These are phyloP conservation scores for Stentor coeruleus DNA, from an alignment of 73 alveolate genomes.

Conservation along the genomic window DNA sequence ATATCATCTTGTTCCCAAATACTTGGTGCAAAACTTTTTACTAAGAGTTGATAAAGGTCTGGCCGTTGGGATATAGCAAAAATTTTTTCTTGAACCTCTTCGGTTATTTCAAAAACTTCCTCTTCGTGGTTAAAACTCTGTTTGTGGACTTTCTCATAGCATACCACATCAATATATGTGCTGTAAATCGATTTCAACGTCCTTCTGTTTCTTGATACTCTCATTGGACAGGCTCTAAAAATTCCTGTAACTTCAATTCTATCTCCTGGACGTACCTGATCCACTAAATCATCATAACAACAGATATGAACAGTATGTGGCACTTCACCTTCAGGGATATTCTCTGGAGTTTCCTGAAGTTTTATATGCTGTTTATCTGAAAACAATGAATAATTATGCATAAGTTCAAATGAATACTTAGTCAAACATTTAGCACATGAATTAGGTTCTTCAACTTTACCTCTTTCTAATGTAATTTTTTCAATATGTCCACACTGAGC, in stretches of 20 bases:
- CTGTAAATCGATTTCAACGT: conserved; percentile 81
- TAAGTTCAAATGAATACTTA: conserved; percentile 85
- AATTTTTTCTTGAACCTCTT: conserved; percentile 68
- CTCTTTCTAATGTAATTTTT: conserved; percentile 64
- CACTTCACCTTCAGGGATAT: conserved; percentile 98
- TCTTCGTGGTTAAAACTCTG: conserved; percentile 67
- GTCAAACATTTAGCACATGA: conserved; percentile 87
- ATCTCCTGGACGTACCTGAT: conserved; percentile 99
- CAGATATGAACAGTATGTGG: conserved; percentile 97
- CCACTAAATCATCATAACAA: conserved; percentile 96
- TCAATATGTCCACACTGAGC: conserved; percentile 77
- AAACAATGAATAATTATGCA: conserved; percentile 92
- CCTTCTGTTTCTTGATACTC: conserved; percentile 83
- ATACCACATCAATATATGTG: conserved; percentile 96
- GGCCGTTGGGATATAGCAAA: conserved; percentile 72
- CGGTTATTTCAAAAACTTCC: conserved; percentile 66
- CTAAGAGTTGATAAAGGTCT: conserved; percentile 74
- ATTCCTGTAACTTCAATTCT: conserved; percentile 97
- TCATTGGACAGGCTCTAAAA: conserved; percentile 94
- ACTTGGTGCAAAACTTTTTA: conserved; percentile 95
- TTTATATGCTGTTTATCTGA: conserved; percentile 96
- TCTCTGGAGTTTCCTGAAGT: conserved; percentile 95
- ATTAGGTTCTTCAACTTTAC: conserved; percentile 94
- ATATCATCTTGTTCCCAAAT: conserved; percentile 98
- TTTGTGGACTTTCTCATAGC: conserved; percentile 66